phyloP scores from a whole-genome alignment of 1,284 basidiomycete genomes.

The Ceratobasidium sp. region DNA sequence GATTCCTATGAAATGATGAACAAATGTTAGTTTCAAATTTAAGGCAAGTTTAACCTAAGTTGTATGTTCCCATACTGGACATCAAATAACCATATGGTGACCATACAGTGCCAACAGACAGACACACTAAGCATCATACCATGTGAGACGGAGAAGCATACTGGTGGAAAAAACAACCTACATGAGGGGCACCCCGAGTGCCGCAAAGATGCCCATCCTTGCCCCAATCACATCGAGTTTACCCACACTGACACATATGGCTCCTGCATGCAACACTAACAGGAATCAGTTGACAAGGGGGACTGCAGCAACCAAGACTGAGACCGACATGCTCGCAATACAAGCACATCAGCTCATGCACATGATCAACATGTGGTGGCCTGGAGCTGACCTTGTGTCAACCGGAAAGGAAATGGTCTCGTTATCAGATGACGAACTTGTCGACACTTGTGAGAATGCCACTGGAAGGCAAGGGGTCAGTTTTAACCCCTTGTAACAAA shows the following conservation, averaged over 20 bases:
- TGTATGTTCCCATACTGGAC: too few species aligned
- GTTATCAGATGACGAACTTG: background rate
- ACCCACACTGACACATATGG: background rate
- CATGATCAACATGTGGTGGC: constrained; percentile 2
- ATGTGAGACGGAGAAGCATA: background rate
- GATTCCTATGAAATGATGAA: too few species aligned
- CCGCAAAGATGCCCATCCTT: background rate
- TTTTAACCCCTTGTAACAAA: background rate
- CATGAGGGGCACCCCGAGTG: background rate
- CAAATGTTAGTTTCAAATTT: too few species aligned
- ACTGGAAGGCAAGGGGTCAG: background rate
- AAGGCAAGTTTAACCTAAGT: too few species aligned
- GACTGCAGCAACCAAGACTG: background rate
- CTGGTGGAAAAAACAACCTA: background rate
- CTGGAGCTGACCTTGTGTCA: background rate
- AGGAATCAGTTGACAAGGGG: background rate
- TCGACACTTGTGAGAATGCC: background rate
- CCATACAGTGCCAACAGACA: background rate
- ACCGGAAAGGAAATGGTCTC: background rate
- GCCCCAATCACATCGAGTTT: background rate
- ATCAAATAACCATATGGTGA: too few species aligned
- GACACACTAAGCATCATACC: background rate
- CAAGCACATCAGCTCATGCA: background rate
- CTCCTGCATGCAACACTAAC: background rate
- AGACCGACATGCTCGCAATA: background rate